Evolutionary conservation across 768 basidiomycete genomes (phyloP).

Genomic region (Mycena leptocephala): DNA sequence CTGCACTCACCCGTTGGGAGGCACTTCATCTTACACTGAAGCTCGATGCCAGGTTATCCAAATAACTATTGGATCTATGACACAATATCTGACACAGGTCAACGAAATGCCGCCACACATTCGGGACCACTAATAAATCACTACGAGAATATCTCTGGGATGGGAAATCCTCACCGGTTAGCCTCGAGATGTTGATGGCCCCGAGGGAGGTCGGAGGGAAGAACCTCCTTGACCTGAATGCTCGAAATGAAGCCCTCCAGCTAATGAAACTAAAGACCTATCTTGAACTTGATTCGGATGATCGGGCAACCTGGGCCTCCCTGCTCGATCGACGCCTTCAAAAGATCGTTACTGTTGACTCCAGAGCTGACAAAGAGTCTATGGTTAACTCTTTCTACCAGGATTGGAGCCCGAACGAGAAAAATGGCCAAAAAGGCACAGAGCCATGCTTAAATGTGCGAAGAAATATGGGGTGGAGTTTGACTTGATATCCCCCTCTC

Average conservation of each 20-base stretch:
- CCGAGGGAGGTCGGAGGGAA: constrained; percentile 11
- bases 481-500: not conserved
- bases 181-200: not conserved
- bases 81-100: not conserved
- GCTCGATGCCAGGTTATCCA: not conserved
- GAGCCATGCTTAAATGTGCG: not conserved
- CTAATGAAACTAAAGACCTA: constrained; percentile 24
- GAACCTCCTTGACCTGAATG: constrained; percentile 20
- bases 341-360: not conserved
- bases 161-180: not conserved
- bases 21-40: not conserved
- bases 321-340: not conserved
- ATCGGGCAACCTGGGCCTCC: not conserved
- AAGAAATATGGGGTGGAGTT: constrained; percentile 5
- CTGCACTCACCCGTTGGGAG: not conserved
- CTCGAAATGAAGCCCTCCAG: constrained; percentile 24
- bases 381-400: not conserved
- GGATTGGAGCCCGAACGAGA: not conserved
- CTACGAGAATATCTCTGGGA: not conserved
- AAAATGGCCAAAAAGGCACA: not conserved
- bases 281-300: not conserved
- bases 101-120: not conserved
- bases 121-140: not conserved
- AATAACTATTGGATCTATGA: not conserved
- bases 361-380: not conserved